Conservation (phyloP, 805 yeast genomes). For the Nakazawaea wyomingensis region DNA sequence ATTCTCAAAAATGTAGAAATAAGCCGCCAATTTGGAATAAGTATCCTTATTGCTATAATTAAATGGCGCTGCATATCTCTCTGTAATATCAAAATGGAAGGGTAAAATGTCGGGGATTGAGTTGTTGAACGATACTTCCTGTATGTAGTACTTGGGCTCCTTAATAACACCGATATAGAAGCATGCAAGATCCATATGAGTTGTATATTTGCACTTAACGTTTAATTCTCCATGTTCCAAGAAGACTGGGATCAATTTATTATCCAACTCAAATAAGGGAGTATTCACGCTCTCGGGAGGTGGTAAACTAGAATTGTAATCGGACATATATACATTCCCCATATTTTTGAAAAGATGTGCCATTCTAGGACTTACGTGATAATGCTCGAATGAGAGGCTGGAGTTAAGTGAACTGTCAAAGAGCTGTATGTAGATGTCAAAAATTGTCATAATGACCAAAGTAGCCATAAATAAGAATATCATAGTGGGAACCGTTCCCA, state of each 20-base stretch:
- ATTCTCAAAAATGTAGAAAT: constrained; percentile 13
- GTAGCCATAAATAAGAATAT: neutral
- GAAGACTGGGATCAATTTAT: constrained; percentile 13
- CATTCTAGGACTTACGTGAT: constrained; percentile 8
- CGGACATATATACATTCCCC: constrained; percentile 3
- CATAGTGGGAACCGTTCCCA: constrained; percentile 5
- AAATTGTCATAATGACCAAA: neutral
- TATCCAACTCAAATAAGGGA: constrained; percentile 11
- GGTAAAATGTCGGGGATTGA: constrained; percentile 8
- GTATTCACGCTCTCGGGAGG: neutral
- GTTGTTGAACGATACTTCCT: constrained; percentile 10
- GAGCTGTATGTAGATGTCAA: neutral
- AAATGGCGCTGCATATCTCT: neutral
- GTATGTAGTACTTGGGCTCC: constrained; percentile 12
- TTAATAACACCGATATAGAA: constrained; percentile 10
- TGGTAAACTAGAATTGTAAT: neutral
- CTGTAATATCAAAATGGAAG: neutral
- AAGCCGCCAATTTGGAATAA: constrained; percentile 7
- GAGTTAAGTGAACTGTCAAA: constrained; percentile 5
- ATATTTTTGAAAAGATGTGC: constrained; percentile 11
- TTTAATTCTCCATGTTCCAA: constrained; percentile 13
- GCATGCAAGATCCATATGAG: constrained; percentile 5
- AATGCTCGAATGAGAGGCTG: constrained; percentile 3
- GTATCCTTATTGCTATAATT: constrained; percentile 1
- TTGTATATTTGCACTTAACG: constrained; percentile 7